phyloP scores from a whole-genome alignment of 441 rosid genomes.

The Mallotus repandus region DNA sequence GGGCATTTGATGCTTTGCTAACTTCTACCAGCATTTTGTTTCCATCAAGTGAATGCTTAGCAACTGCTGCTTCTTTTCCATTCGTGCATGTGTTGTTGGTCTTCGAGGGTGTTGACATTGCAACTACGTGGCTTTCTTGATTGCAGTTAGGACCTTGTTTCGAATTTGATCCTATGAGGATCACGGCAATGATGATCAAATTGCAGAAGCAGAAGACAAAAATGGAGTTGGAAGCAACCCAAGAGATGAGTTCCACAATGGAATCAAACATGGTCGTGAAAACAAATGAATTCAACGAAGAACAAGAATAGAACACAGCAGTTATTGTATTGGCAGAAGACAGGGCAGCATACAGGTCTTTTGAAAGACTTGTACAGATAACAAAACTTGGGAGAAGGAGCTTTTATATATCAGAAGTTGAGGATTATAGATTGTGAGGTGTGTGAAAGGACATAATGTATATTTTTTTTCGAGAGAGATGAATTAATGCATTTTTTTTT shows the following conservation, averaged over 20 bases:
- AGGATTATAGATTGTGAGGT: background rate
- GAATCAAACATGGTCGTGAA: conserved; percentile 2
- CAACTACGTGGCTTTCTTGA: conserved; percentile 19
- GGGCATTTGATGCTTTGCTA: background rate
- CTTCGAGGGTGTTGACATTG: background rate
- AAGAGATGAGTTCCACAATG: conserved; percentile 41
- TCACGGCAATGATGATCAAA: conserved; percentile 54
- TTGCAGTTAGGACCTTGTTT: conserved; percentile 28
- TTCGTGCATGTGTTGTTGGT: background rate
- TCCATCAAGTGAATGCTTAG: background rate
- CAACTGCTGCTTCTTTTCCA: background rate
- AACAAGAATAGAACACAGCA: too few species aligned
- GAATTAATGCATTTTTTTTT: background rate
- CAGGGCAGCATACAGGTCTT: background rate
- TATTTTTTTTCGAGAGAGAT: background rate
- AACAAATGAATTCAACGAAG: too few species aligned
- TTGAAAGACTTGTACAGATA: background rate
- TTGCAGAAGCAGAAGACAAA: conserved; percentile 59
- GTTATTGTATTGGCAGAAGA: background rate
- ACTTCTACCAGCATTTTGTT: conserved; percentile 12
- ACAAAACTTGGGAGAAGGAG: conserved; percentile 26
- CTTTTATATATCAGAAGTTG: conserved; percentile 21
- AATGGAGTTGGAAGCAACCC: conserved; percentile 53
- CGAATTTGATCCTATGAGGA: conserved; percentile 39
- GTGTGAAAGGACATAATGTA: conserved; percentile 2